Evolutionary conservation across 164 flowering plant species (phyloP).

Genomic region (Akebia trifoliata): DNA sequence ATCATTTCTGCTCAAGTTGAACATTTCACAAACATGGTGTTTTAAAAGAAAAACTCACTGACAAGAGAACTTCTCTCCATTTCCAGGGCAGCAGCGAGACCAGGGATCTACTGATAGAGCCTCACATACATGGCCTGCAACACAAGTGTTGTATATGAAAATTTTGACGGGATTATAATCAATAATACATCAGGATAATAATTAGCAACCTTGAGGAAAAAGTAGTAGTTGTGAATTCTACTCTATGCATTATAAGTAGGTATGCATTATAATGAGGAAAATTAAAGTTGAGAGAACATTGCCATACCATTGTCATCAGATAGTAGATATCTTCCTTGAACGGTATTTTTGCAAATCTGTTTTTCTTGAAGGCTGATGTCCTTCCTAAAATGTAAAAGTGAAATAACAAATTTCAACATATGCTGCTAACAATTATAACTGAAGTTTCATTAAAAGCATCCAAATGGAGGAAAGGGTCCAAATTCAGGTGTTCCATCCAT

Average conservation of each 20-base stretch:
- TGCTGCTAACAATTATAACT: neutral
- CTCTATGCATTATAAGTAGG: no score
- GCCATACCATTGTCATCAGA: conserved; percentile 35
- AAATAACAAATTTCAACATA: neutral
- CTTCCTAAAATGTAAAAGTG: conserved; percentile 15
- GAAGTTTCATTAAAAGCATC: neutral
- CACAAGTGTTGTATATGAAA: conserved; percentile 8
- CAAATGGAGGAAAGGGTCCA: conserved; percentile 1
- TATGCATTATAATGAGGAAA: no score
- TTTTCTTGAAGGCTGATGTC: conserved; percentile 18
- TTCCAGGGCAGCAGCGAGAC: conserved; percentile 74
- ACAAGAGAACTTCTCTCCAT: conserved; percentile 74
- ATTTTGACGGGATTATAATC: neutral
- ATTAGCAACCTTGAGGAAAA: no score
- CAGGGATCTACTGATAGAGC: conserved; percentile 61
- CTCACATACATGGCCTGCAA: conserved; percentile 80
- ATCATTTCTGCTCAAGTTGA: neutral
- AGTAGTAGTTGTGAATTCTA: no score
- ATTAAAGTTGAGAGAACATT: no score
- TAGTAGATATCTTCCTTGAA: conserved; percentile 36
- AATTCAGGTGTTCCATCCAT: no score
- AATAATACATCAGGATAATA: no score
- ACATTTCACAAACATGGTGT: neutral
- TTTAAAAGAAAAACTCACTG: conserved; percentile 59
- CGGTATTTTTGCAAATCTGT: conserved; percentile 24